Evolutionary conservation across 192 early-diverging fungal species (phyloP), one percentile per base, ranked within the genome.

Genomic region (Gamsiella multidivaricata): DNA sequence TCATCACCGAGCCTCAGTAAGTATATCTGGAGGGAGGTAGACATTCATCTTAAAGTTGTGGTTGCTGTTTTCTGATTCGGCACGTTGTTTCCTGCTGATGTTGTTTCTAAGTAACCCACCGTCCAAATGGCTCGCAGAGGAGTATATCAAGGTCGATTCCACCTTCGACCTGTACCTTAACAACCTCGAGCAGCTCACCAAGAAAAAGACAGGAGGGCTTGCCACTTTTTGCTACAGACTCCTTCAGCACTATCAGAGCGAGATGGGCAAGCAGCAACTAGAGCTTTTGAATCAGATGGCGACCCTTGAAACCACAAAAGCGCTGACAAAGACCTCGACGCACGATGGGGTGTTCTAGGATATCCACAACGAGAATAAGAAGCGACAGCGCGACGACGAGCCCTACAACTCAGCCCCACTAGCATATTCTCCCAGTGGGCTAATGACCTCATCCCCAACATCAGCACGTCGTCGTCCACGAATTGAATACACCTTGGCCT

Each of bases 71-170:
- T n/a, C n/a, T n/a, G n/a, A n/a, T n/a, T n/a, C n/a, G n/a, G n/a
- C n/a, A n/a, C n/a, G n/a, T n/a, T n/a, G n/a, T n/a, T n/a, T n/a
- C n/a, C n/a, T n/a, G n/a, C n/a, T n/a, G n/a, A n/a, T n/a, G n/a
- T n/a, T n/a, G n/a, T n/a, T n/a, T n/a, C n/a, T n/a, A n/a, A n/a
- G n/a, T n/a, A 67, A 67, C 15, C 28, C 26, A 57, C 65, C 65
- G 25, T 67, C 65, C 26, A 67, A 67, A 46, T 67, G 65, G 65
- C 65, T 67, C 1, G 53, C 65, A 39, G 65, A 67, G 50, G 65
- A 67, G 17, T 67, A 67, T 50, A 58, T 67, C n/a, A 67, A 67
- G 45, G 28, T 50, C 37, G 54, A 67, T 54, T 57, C 43, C 4
- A 67, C 53, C 18, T 65, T 65, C 26, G 64, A 55, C 52, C 54